Evolutionary conservation across 1,284 basidiomycete species (phyloP), one percentile per base, ranked within the genome.

Genomic region (Heterobasidion parviporum): DNA sequence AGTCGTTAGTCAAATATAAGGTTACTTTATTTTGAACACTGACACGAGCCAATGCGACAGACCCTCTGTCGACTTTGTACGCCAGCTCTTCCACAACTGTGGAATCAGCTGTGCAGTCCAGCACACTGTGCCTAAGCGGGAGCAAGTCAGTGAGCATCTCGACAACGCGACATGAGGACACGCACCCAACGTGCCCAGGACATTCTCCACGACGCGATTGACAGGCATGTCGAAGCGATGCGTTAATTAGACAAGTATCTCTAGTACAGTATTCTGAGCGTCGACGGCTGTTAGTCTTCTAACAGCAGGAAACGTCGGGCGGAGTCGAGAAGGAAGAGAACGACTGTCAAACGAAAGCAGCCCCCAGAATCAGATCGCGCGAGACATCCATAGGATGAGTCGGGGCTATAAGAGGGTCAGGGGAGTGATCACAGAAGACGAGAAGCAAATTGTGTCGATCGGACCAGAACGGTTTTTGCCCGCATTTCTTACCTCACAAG

Each of bases 31-130:
- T 36, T 44, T 26, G 44, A 38, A 47, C 48, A 54, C 63, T 53
- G 53, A 87, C 84, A 90, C 81, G 38, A 94, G 76, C 66, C 74
- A 82, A 14, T 76, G 78, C 0, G 89, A 91, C 6, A 92, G 74
- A 0, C 91, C 90, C 26, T 82, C 75, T 0, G 87, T 89, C 35
- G 80, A 81, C 64, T 91, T 88, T 18, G 77, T 73, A n/a, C 82
- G 77, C 70, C 81, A 85, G 61, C 79, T 87, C 67, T 92, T 92
- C 78, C 81, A 82, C 18, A 85, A 77, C 64, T 92, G 90, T 10
- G 89, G 90, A 10, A 91, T 67, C 34, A 92, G 73, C 66, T 90
- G 85, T 3, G 78, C 71, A 1, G 79, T 81, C 86, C 86, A 88
- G 53, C 79, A 80, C n/a, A 88, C 68, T 0, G 85, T 81, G 8